Conservation (phyloP, 495 filamentous ascomycete species). For the Parathielavia appendiculata region DNA sequence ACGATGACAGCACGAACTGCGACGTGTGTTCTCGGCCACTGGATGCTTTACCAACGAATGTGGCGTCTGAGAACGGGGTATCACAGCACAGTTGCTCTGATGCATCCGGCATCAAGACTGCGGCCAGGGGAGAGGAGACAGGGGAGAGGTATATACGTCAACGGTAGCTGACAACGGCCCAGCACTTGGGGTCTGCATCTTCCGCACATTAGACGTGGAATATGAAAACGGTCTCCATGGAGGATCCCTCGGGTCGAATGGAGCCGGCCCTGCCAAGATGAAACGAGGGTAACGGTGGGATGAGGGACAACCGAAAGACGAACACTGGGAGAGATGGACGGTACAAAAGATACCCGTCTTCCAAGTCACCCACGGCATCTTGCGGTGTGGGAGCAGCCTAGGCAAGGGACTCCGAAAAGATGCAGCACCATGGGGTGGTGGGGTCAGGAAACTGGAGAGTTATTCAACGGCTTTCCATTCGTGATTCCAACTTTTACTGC, state of each 20-base stretch:
- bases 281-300: background rate
- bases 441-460: constrained; percentile 22
- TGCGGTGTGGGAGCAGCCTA: constrained; percentile 5
- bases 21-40: background rate
- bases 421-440: constrained; percentile 31
- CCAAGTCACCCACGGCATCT: constrained; percentile 17
- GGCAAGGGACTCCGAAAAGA: constrained; percentile 29
- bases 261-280: constrained; percentile 12
- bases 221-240: constrained; percentile 16
- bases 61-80: background rate
- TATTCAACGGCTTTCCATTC: constrained; percentile 29
- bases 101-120: background rate
- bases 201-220: constrained; percentile 24
- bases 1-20: background rate
- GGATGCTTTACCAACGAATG: background rate
- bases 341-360: constrained; percentile 14
- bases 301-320: constrained; percentile 8
- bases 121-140: constrained; percentile 2
- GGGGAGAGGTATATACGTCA: constrained; percentile 17
- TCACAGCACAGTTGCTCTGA: constrained; percentile 19
- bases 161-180: background rate
- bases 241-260: constrained; percentile 12
- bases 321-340: constrained; percentile 3
- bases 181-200: background rate
- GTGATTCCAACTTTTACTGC: constrained; percentile 17